Evolutionary conservation across 495 filamentous ascomycete species (phyloP), one percentile per base, ranked within the genome.

Genomic region (Xylaria scruposa): DNA sequence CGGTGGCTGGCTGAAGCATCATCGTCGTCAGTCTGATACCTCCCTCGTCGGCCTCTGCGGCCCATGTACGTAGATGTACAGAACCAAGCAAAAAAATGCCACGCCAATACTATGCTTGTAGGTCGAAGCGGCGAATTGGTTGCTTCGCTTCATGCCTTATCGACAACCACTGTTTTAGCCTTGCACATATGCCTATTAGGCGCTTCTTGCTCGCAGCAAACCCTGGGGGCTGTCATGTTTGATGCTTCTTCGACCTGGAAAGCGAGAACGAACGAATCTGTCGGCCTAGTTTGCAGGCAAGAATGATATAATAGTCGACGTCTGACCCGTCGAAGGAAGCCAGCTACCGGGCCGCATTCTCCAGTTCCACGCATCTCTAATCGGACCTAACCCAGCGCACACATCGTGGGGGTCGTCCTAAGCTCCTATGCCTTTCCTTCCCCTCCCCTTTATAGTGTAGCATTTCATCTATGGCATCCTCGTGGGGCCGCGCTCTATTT

Each of bases 361-460:
- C 70, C 70, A 71, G 58, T 51, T 51, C 21, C 19, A 51, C 67
- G 70, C 70, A 67, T 67, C 53, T 71, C 49, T 71, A 71, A 71
- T 71, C 70, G 70, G 70, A 71, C 70, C 70, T 71, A 71, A 71
- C 70, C 62, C 61, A 71, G 61, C 49, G 42, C 53, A 5, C 49
- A 61, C 49, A 71, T 71, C 62, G 70, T 64, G 65, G 65, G 49
- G 46, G 13, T 54, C 24, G 24, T 42, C 33, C 33, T 13, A 47
- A 46, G 42, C 47, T 38, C 59, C 40, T 29, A 4, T 19, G 7
- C 7, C 21, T 12, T 70, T 51, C 26, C 67, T n/a, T n/a, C 26
- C 67, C 56, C 67, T 53, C 58, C 56, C 58, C 26, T 42, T 51
- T 29, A 29, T 40, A 47, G 29, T 26, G 29, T 17, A 29, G 56